Evolutionary conservation across 805 yeast species (phyloP).

Genomic region (Candida krabiensis): DNA sequence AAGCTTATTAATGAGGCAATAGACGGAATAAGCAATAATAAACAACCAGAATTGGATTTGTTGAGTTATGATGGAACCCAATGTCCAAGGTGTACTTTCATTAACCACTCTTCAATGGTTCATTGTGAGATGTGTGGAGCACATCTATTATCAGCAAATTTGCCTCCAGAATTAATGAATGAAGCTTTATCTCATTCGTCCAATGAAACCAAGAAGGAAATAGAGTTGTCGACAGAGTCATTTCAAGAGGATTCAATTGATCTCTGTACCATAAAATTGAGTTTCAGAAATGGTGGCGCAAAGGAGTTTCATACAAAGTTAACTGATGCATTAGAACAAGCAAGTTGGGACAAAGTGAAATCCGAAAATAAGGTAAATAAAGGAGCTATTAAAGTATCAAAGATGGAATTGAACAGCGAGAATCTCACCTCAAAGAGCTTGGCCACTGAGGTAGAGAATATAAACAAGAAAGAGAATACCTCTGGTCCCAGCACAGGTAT

Average conservation of each 20-base stretch:
- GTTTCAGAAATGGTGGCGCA: conserved; percentile 76
- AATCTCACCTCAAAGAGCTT: conserved; percentile 4
- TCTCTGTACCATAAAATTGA: conserved; percentile 50
- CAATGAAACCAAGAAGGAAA: background rate
- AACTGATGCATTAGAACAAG: conserved; percentile 43
- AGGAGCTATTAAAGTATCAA: conserved; percentile 29
- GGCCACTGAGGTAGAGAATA: background rate
- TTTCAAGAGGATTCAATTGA: conserved; percentile 26
- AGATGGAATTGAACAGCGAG: conserved; percentile 1
- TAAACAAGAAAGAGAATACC: background rate
- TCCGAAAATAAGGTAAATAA: conserved; percentile 32
- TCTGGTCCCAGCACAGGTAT: conserved; percentile 54
- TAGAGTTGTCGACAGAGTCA: conserved; percentile 15
- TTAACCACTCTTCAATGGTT: conserved; percentile 75
- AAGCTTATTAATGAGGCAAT: conserved; percentile 8
- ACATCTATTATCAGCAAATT: conserved; percentile 34
- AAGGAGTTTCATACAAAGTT: conserved; percentile 49
- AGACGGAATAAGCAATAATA: background rate
- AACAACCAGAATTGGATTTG: conserved; percentile 13
- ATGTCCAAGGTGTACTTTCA: conserved; percentile 58
- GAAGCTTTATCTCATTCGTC: conserved; percentile 2
- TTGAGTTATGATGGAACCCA: conserved; percentile 35
- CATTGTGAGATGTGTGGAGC: conserved; percentile 89
- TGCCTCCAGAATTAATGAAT: conserved; percentile 14
- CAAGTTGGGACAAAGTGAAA: conserved; percentile 44